Base-by-base conservation (phyloP, 2,329 filamentous ascomycete species). In the Alternaria consortialis region DNA sequence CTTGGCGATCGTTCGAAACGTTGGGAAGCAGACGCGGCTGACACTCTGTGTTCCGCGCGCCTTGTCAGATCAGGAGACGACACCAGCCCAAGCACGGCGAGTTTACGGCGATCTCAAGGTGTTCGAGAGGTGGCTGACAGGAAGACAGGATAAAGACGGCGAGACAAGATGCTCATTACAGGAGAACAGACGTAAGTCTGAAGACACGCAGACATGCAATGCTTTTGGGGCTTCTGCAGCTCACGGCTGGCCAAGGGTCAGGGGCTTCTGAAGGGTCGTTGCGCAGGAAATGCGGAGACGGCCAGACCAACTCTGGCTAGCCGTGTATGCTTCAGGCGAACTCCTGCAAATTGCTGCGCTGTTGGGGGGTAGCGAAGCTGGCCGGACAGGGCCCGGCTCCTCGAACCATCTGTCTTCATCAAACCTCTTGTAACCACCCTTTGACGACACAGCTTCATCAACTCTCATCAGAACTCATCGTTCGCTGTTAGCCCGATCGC, bases 181-280 rank as follows among this genome's bases (percentile, higher is more conserved):
- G 68, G 74, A 69, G 64, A 68, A 66, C 67, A 73, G 69, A 68
- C 70, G 72, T 66, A 73, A 66, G 66, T 68, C 65, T 48, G 73
- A 68, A 73, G 67, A 68, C 70, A 70, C 66, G 74, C 72, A 74
- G 70, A 72, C 67, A 56, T 68, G 61, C 72, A 76, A 77, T 75
- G 74, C 75, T 75, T 79, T 78, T 79, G 76, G 78, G 75, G 76
- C 74, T 77, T 78, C 73, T 76, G 74, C 74, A 75, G 65, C 71
- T 74, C 69, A 68, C 72, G 71, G 73, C 70, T 70, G 64, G 69
- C 72, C 74, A 75, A 76, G 74, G 75, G 71, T 77, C 74, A 78
- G 75, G 76, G 76, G 76, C 73, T 76, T 57, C 67, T 73, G 59
- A 70, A 73, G 73, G 74, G 75, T 73, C 74, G 73, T 75, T 74